Evolutionary conservation across 1,139 yeast genomes (phyloP), one percentile per base, ranked within the genome.

Genomic region (Taphrina betulina): DNA sequence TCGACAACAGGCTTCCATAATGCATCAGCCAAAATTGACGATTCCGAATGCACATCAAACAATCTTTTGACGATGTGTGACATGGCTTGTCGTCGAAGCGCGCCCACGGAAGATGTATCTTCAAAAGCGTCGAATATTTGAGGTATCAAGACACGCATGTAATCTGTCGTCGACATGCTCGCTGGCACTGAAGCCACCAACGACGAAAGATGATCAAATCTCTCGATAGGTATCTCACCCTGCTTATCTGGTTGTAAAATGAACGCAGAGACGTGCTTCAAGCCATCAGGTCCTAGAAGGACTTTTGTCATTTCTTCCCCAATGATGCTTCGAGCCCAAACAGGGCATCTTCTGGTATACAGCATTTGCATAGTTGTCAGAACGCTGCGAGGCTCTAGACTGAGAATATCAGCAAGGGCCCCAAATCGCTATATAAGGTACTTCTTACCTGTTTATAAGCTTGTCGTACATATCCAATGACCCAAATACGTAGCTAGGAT

Each of bases 151-250:
- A 22, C n/a, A 17, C 5, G 12, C 20, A 50, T 1, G 34, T 50
- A 50, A 1, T 22, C 29, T 3, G 17, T n/a, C 17, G 10, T 24
- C n/a, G 45, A 17, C 24, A 40, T 16, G 3, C n/a, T 23, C 4
- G 45, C n/a, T 3, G 54, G 54, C 12, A 10, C 24, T 7, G 54
- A 38, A 17, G 54, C 44, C 16, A 50, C 37, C 8, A 50, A 40
- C 7, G 16, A 23, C 16, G 54, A 40, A 16, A 50, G 34, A 4
- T 22, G 10, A 10, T 50, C 41, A 17, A 40, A 50, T n/a, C 37
- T 20, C 22, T 50, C 33, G 24, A 50, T 10, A 5, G 54, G 37
- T 5, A 50, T 36, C 14, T 33, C 40, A 16, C 54, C 54, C 8
- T 38, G 26, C 7, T 16, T 12, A 12, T 33, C 40, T 3, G 54